Evolutionary conservation across 305 asterid genomes (phyloP).

Genomic region (Plantago coronopus): DNA sequence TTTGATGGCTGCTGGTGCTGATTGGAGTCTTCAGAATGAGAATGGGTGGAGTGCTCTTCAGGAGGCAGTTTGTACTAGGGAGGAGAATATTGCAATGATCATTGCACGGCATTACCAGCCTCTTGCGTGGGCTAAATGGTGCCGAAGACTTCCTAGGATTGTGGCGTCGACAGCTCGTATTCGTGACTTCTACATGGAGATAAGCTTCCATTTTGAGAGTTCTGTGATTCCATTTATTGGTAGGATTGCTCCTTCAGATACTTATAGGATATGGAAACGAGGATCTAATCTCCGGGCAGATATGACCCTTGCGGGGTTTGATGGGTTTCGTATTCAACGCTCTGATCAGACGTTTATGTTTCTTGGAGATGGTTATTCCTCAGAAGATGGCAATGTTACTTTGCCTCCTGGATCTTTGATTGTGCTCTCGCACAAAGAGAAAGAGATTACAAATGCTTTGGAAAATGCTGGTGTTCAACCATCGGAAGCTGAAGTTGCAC

Average conservation of each 20-base stretch:
- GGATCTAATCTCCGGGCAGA: constrained; percentile 98
- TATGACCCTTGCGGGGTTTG: constrained; percentile 99
- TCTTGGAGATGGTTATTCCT: constrained; percentile 86
- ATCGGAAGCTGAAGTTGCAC: constrained; percentile 95
- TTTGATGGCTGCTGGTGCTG: constrained; percentile 98
- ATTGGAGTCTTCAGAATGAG: constrained; percentile 99
- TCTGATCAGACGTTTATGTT: constrained; percentile 96
- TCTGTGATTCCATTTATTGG: constrained; percentile 96
- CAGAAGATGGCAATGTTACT: constrained; percentile 61
- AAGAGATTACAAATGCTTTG: constrained; percentile 88
- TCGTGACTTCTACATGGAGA: constrained; percentile 98
- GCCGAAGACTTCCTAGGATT: constrained; percentile 95
- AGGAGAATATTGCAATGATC: constrained; percentile 93
- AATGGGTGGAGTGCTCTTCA: constrained; percentile 99
- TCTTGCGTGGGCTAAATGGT: constrained; percentile 99
- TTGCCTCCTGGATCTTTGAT: constrained; percentile 91
- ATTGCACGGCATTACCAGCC: constrained; percentile 97
- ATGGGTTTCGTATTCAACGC: constrained; percentile 95
- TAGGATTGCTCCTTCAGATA: constrained; percentile 96
- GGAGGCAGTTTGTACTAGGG: constrained; percentile 98
- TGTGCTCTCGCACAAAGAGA: constrained; percentile 91
- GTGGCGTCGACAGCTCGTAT: constrained; percentile 83
- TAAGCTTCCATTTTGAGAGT: constrained; percentile 96
- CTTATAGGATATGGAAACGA: constrained; percentile 94
- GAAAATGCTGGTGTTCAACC: constrained; percentile 99